Percentiles rank a stretch among this genome's conserved stretches.
Evolutionary conservation across 2,329 filamentous ascomycete genomes (phyloP).

Genomic region (Thielaviopsis populi): DNA sequence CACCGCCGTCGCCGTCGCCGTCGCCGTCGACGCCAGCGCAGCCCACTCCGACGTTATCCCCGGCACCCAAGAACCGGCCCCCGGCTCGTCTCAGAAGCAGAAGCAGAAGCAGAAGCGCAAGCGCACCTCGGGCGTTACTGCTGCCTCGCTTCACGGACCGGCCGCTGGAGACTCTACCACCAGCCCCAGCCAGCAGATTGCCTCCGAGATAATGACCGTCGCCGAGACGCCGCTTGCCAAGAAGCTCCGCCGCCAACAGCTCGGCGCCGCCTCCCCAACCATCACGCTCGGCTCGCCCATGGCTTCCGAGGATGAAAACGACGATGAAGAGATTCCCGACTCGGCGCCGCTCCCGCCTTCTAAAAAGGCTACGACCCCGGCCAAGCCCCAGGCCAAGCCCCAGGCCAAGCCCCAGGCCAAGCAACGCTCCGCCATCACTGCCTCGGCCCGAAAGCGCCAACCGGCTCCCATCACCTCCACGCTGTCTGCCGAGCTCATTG

Average conservation of each 20-base stretch:
- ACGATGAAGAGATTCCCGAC: background rate
- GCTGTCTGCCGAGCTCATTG: slow-evolving; percentile 14
- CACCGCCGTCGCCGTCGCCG: too few species aligned
- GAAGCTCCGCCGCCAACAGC: background rate
- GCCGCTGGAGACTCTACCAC: background rate
- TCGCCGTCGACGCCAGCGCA: background rate
- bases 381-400: background rate
- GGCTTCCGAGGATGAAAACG: background rate
- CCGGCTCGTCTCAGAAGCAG: background rate
- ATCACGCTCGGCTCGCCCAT: slow-evolving; percentile 7
- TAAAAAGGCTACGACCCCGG: background rate
- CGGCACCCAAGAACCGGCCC: background rate
- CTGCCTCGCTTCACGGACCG: background rate
- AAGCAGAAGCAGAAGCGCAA: background rate
- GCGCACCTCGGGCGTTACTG: background rate
- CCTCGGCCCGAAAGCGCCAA: background rate
- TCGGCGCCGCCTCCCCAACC: background rate
- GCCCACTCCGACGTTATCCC: background rate
- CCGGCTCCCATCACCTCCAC: background rate
- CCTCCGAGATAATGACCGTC: background rate
- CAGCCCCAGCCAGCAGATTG: background rate
- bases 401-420: background rate
- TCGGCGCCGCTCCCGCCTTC: background rate
- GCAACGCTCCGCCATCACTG: background rate
- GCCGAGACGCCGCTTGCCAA: background rate